A percentile compares a stretch with the other conserved stretches of the same genome.
These are phyloP conservation scores for Spergularia marina DNA, from an alignment of 148 eudicot genomes.

Conservation along the genomic window DNA sequence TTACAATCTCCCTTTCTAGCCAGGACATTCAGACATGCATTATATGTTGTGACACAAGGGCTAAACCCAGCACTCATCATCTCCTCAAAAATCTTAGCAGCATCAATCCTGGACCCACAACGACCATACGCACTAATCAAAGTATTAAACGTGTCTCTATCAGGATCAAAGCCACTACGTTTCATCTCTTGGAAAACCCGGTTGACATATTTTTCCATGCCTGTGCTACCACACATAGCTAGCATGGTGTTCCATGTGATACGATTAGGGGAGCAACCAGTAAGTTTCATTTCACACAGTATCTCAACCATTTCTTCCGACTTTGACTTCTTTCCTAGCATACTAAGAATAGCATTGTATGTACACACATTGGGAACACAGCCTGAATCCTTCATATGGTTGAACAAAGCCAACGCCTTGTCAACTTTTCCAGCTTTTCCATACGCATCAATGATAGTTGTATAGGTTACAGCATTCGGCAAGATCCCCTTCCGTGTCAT, in stretches of 20 bases:
- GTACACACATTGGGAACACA: constrained; percentile 88
- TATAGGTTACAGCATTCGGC: constrained; percentile 85
- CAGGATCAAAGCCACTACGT: constrained; percentile 83
- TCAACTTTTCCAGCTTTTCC: constrained; percentile 78
- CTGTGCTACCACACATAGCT: constrained; percentile 66
- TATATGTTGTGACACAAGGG: constrained; percentile 75
- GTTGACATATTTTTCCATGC: constrained; percentile 68
- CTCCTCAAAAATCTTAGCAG: constrained; percentile 64
- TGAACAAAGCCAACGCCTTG: constrained; percentile 64
- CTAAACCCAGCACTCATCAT: constrained; percentile 79
- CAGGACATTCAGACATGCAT: constrained; percentile 73
- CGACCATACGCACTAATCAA: constrained; percentile 85
- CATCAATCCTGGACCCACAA: constrained; percentile 63
- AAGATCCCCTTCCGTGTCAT: constrained; percentile 70
- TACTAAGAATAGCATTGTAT: constrained; percentile 73
- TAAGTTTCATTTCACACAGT: constrained; percentile 69
- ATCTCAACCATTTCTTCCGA: constrained; percentile 69
- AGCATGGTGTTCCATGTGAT: constrained; percentile 92
- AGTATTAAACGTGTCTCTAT: constrained; percentile 86
- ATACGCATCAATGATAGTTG: constrained; percentile 81
- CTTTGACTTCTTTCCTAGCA: constrained; percentile 76
- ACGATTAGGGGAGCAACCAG: constrained; percentile 74
- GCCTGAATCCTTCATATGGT: constrained; percentile 67
- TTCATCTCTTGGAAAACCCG: constrained; percentile 84
- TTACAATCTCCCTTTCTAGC: constrained; percentile 79